phyloP scores from a whole-genome alignment of 768 basidiomycete species.

The Porpolomopsis calyptriformis region DNA sequence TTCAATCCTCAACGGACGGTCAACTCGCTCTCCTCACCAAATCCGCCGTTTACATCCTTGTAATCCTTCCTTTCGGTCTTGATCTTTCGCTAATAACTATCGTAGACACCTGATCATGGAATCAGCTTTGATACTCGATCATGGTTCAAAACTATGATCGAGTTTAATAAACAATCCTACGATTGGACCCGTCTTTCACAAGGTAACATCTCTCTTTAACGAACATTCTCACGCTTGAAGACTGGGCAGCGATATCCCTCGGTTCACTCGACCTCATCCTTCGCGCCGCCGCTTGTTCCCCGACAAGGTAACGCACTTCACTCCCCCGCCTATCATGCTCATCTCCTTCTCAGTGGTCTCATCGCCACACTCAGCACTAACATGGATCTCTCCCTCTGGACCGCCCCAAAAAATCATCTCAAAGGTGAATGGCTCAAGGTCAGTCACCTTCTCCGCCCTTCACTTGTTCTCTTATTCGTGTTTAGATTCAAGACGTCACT shows the following conservation, averaged over 20 bases:
- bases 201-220: constrained; percentile 21
- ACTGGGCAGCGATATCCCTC: constrained; percentile 56
- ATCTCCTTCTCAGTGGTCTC: constrained; percentile 66
- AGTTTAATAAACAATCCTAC: constrained; percentile 36
- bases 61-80: constrained; percentile 20
- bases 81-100: not conserved
- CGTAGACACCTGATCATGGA: constrained; percentile 65
- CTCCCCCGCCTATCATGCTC: too few species aligned
- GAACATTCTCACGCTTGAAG: constrained; percentile 23
- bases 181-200: constrained; percentile 43
- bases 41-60: constrained; percentile 58
- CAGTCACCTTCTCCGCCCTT: not conserved
- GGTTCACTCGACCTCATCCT: constrained; percentile 66
- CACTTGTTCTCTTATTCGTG: not conserved
- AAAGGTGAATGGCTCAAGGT: constrained; percentile 66
- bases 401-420: constrained; percentile 51
- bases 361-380: constrained; percentile 63
- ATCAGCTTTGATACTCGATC: constrained; percentile 47
- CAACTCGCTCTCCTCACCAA: constrained; percentile 61
- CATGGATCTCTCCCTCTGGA: constrained; percentile 64
- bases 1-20: constrained; percentile 72
- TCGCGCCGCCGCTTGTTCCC: constrained; percentile 52
- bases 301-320: too few species aligned
- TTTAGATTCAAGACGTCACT: constrained; percentile 48
- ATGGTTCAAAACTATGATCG: constrained; percentile 70